Base-by-base conservation (phyloP, 257 asterid species). In the Nicotiana otophora region DNA sequence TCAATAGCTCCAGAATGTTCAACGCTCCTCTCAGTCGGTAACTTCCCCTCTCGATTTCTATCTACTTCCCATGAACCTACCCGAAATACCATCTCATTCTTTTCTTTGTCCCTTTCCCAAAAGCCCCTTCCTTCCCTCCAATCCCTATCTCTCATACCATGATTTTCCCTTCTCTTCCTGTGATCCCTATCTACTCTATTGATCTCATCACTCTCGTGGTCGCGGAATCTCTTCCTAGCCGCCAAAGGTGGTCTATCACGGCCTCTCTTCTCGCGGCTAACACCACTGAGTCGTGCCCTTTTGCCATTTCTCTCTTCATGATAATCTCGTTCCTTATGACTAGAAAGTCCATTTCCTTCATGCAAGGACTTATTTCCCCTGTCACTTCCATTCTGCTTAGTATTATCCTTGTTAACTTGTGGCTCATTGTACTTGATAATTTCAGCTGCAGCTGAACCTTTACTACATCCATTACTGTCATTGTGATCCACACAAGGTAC, bases 81-180 rank as follows among this genome's bases (percentile, higher is more conserved):
- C 17, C 89, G 98, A 84, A 89, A 93, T 82, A 96, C 94, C 91
- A 91, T 81, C 87, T 91, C 98, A 88, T 90, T 90, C 70, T 91
- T 92, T 81, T 85, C 98, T 83, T 86, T 92, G 78, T 96, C 99
- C 82, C 98, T 84, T 91, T 94, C 99, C 99, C 99, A 96, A 77
- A 85, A 96, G 75, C 99, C 99, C 88, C 88, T 89, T 69, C 88
- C 91, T 80, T 94, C 98, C 82, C 88, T 85, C 80, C 83, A 31
- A 57, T 90, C 97, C 85, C 87, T 88, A 68, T 92, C 96, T 87
- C 87, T 95, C 91, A 95, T 78, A 77, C 86, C 85, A 82, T 83
- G 48, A 28, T 90, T 92, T 19, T 90, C 95, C 86, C 92, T 89
- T 86, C 93, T 92, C 89, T 92, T 91, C 36, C 64, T 85, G 53